These are phyloP conservation scores for Penicillium desertorum DNA, from an alignment of 495 filamentous ascomycete species.

Conservation along the genomic window DNA sequence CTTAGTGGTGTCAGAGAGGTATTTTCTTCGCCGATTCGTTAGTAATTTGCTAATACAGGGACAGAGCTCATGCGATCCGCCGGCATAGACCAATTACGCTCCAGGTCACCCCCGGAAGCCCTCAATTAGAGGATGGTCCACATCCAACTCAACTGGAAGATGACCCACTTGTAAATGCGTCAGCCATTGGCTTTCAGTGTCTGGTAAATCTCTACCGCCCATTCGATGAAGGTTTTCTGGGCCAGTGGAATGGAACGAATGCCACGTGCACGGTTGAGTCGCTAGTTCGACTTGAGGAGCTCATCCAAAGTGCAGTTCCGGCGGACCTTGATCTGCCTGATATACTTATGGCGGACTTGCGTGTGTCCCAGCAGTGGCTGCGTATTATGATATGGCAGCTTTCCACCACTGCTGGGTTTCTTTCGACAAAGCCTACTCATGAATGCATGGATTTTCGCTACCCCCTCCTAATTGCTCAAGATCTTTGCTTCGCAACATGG, in stretches of 20 bases:
- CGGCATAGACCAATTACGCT: constrained; percentile 71
- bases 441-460: constrained; percentile 65
- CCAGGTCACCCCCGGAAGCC: constrained; percentile 63
- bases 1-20: constrained; percentile 71
- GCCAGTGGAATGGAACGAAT: constrained; percentile 70
- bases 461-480: constrained; percentile 66
- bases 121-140: constrained; percentile 52
- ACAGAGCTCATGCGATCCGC: constrained; percentile 68
- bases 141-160: constrained; percentile 37
- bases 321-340: constrained; percentile 61
- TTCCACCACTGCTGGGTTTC: constrained; percentile 48
- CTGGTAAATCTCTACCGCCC: constrained; percentile 67
- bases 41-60: background rate
- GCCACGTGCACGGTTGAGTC: constrained; percentile 57
- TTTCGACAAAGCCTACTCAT: constrained; percentile 55
- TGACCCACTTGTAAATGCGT: constrained; percentile 25
- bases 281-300: constrained; percentile 61
- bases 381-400: constrained; percentile 75
- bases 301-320: constrained; percentile 64
- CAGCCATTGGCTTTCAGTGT: constrained; percentile 56
- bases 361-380: constrained; percentile 73
- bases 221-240: constrained; percentile 69
- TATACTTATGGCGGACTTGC: constrained; percentile 61
- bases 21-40: constrained; percentile 3
- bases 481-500: constrained; percentile 66